Evolutionary conservation across 306 rosid genomes (phyloP).

Genomic region (Vicia faba): DNA sequence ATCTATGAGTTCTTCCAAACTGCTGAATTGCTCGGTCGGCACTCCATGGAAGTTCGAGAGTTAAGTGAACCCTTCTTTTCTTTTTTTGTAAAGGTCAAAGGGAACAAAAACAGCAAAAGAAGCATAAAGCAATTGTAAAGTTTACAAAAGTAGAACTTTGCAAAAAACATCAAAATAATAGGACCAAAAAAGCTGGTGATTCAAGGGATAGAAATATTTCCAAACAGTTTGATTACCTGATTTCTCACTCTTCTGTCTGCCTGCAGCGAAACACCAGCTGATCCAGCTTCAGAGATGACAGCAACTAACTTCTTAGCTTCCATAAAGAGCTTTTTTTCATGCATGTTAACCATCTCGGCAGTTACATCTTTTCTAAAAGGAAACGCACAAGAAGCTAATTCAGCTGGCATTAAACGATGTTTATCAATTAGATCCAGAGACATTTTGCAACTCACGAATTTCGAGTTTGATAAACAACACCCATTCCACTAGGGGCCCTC

Average conservation of each 20-base stretch:
- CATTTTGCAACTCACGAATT: constrained; percentile 65
- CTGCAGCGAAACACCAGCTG: constrained; percentile 93
- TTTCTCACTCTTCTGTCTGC: constrained; percentile 85
- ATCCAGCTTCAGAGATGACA: constrained; percentile 92
- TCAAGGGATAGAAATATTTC: constrained; percentile 4
- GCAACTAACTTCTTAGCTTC: constrained; percentile 83
- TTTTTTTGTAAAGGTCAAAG: constrained; percentile 39
- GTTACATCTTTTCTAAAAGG: constrained; percentile 69
- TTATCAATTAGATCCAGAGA: constrained; percentile 7
- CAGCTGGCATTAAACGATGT: constrained; percentile 23
- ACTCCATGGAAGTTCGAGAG: constrained; percentile 96
- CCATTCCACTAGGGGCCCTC: constrained; percentile 78
- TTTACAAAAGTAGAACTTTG: background rate
- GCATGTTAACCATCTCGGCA: constrained; percentile 96
- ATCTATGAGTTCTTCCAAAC: constrained; percentile 96
- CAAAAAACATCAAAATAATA: constrained; percentile 21
- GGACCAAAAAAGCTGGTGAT: background rate
- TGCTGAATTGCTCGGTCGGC: constrained; percentile 95
- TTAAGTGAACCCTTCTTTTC: constrained; percentile 90
- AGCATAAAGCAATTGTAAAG: constrained; percentile 13
- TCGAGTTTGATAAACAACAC: constrained; percentile 82
- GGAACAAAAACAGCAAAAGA: constrained; percentile 24
- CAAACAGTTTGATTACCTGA: constrained; percentile 56
- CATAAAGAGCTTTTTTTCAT: constrained; percentile 89
- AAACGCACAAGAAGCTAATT: constrained; percentile 10